Base-by-base conservation (phyloP, 1,139 yeast genomes). In the Blastobotrys ciferrii region DNA sequence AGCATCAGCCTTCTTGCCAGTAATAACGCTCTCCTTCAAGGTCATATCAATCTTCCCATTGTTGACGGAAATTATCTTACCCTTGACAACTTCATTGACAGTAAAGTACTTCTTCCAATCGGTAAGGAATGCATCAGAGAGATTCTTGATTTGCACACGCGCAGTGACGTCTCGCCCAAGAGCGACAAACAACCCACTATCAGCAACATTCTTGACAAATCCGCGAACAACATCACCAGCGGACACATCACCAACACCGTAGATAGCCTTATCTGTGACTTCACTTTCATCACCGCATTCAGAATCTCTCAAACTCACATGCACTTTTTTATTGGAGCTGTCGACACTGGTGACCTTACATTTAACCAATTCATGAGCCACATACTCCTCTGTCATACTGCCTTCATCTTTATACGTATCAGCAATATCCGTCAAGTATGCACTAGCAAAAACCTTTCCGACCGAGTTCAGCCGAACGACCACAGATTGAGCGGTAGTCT, bases 81-180 rank as follows among this genome's bases (percentile, higher is more conserved):
- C 96, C 42, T 72, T 64, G n/a, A 91, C 91, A 17, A 77, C 71
- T 68, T 89, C 95, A 64, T 84, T 80, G 30, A 80, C 77, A 54
- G 76, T 76, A 73, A 78, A 87, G 56, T 75, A 78, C 57, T 81
- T 81, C 71, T 87, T 87, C 98, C 98, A 92, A 55, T 92, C 95
- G 59, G 84, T 83, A 62, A 88, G 71, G 61, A 73, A 87, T 1
- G 84, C 75, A 61, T 92, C 98, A 9, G 95, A 87, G 45, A 91
- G 73, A 65, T 91, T 92, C 42, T 84, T 70, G 43, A 88, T 82
- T 62, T 88, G 83, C 31, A 87, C 95, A 61, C 92, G 81, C 1
- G 92, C 98, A 60, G 80, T 80, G 23, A 87, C 74, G 1, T 76
- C 72, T 57, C 87, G 77, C 31, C 95, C 91, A 53, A 92, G 71